Evolutionary conservation across 2,329 filamentous ascomycete genomes (phyloP).

Genomic region (Coccinonectria pachysandricola): DNA sequence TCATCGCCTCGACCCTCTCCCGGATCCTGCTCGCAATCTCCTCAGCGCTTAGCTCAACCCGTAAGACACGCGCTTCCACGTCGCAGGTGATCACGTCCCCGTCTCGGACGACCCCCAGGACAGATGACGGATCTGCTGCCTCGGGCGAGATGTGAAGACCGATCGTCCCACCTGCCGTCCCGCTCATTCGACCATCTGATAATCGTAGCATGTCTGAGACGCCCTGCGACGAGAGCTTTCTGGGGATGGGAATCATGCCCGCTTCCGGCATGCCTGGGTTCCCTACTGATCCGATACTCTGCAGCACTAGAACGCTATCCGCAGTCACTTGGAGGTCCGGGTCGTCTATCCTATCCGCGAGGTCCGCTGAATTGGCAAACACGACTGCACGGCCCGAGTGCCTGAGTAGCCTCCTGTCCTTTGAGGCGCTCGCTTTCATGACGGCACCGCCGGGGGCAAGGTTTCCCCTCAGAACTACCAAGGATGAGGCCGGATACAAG

Average conservation of each 20-base stretch:
- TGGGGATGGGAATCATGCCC: conserved; percentile 51
- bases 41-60: conserved; percentile 52
- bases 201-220: conserved; percentile 73
- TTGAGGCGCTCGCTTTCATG: conserved; percentile 79
- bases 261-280: conserved; percentile 93
- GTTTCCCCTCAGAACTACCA: conserved; percentile 76
- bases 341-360: conserved; percentile 52
- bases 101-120: conserved; percentile 64
- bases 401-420: conserved; percentile 51
- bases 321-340: conserved; percentile 50
- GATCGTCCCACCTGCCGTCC: conserved; percentile 82
- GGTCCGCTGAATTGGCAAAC: conserved; percentile 68
- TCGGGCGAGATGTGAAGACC: conserved; percentile 83
- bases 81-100: conserved; percentile 75
- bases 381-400: conserved; percentile 43
- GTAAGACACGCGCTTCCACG: conserved; percentile 52
- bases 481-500: conserved; percentile 66
- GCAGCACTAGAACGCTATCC: conserved; percentile 63
- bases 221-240: conserved; percentile 65
- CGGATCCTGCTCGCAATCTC: conserved; percentile 54
- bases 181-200: conserved; percentile 79
- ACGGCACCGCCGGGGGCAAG: conserved; percentile 75
- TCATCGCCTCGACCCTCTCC: conserved; percentile 42
- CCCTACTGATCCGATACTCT: conserved; percentile 82
- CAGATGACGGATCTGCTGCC: conserved; percentile 63